These are phyloP conservation scores for Vitis hybrid DNA, from an alignment of 177 flowering plant species.

Conservation along the genomic window DNA sequence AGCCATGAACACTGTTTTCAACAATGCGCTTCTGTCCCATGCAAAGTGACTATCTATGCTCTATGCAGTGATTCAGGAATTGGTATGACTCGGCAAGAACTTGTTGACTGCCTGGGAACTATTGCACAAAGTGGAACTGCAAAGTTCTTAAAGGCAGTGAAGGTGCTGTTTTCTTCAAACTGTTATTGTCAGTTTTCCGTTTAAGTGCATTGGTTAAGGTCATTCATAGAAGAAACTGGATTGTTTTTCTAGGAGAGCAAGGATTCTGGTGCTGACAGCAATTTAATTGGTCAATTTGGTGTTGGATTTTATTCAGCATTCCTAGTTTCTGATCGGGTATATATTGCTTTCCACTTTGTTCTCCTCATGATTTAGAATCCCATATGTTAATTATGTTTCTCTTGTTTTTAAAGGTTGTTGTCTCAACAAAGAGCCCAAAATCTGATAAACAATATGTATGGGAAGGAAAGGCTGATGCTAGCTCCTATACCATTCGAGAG, in stretches of 20 bases:
- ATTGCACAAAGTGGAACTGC: slow-evolving; percentile 99
- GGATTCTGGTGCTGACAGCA: slow-evolving; percentile 83
- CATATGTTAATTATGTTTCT: background rate
- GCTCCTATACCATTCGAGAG: slow-evolving; percentile 84
- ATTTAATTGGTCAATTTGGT: slow-evolving; percentile 98
- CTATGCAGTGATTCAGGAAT: slow-evolving; percentile 85
- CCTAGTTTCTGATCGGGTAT: slow-evolving; percentile 84
- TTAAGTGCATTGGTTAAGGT: background rate
- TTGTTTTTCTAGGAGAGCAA: slow-evolving; percentile 81
- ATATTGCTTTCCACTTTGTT: background rate
- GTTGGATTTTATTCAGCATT: slow-evolving; percentile 99
- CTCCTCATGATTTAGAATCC: background rate
- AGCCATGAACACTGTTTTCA: background rate
- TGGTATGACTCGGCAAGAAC: slow-evolving; percentile 94
- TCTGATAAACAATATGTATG: slow-evolving; percentile 97
- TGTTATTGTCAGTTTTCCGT: background rate
- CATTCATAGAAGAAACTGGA: background rate
- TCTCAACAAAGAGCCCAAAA: slow-evolving; percentile 90
- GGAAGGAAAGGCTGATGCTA: slow-evolving; percentile 94
- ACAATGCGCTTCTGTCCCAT: background rate
- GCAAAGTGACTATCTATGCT: background rate
- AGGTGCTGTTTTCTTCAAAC: slow-evolving; percentile 40
- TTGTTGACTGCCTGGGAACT: slow-evolving; percentile 97
- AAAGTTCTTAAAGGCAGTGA: slow-evolving; percentile 80
- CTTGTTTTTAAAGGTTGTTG: slow-evolving; percentile 61